Conservation (phyloP, 2,329 filamentous ascomycete species). For the Fusarium pseudoanthophilum region DNA sequence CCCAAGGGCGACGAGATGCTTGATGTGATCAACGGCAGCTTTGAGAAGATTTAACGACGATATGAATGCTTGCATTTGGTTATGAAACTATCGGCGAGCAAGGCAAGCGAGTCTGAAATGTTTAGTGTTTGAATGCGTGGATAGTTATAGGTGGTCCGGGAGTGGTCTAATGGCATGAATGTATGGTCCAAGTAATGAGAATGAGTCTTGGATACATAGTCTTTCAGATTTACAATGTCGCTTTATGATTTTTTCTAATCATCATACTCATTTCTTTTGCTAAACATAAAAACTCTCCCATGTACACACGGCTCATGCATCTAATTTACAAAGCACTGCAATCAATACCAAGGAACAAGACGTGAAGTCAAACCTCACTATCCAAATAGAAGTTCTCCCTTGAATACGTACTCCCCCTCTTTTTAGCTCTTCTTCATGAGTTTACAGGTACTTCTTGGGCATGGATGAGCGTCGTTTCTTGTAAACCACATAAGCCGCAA, state of each 20-base stretch:
- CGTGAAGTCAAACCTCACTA: conserved; percentile 23
- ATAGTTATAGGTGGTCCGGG: background rate
- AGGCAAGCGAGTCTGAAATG: background rate
- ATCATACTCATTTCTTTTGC: conserved; percentile 39
- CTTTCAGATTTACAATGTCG: background rate
- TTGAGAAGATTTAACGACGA: conserved; percentile 38
- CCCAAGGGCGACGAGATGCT: conserved; percentile 81
- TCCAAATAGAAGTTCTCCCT: conserved; percentile 19
- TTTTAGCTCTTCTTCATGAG: conserved; percentile 5
- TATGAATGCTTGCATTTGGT: background rate
- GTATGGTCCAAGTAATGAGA: conserved; percentile 2
- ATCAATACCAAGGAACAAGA: conserved; percentile 8
- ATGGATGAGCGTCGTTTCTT: conserved; percentile 79
- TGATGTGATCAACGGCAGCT: conserved; percentile 63
- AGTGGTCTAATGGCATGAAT: background rate
- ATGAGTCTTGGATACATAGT: background rate
- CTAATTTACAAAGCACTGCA: conserved; percentile 37
- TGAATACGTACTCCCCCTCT: background rate
- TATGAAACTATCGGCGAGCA: background rate
- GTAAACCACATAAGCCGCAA: conserved; percentile 77
- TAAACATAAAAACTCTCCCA: conserved; percentile 28
- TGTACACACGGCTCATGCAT: conserved; percentile 32
- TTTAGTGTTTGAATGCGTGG: conserved; percentile 3
- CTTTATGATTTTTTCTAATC: conserved; percentile 21
- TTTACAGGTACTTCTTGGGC: conserved; percentile 91